phyloP scores from a whole-genome alignment of 495 filamentous ascomycete species.

The Aspergillus biplanus region DNA sequence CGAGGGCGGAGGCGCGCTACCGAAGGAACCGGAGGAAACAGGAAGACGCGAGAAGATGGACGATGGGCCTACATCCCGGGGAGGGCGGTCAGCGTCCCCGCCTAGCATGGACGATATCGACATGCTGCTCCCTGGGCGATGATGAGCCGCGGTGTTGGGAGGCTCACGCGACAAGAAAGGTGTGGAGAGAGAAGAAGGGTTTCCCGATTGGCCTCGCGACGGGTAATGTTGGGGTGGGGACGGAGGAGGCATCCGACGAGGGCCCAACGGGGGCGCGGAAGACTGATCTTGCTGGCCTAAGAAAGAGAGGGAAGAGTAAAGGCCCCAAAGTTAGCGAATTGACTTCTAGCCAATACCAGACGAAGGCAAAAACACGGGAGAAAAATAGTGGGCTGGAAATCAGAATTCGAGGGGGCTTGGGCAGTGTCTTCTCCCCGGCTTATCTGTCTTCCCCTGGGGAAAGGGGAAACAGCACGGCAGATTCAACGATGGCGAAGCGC shows the following conservation, averaged over 20 bases:
- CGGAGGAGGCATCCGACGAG: slow-evolving; percentile 63
- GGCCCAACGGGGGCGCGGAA: slow-evolving; percentile 52
- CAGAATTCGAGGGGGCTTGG: neutral
- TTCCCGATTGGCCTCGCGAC: slow-evolving; percentile 45
- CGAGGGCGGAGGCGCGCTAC: slow-evolving; percentile 35
- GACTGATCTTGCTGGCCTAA: slow-evolving; percentile 41
- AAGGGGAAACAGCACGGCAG: neutral
- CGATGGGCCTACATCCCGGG: slow-evolving; percentile 55
- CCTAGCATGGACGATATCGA: slow-evolving; percentile 93
- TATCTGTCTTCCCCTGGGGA: slow-evolving; percentile 13
- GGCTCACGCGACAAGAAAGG: slow-evolving; percentile 58
- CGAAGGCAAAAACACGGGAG: slow-evolving; percentile 1
- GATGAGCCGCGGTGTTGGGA: slow-evolving; percentile 46
- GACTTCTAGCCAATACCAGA: slow-evolving; percentile 5
- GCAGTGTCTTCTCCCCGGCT: slow-evolving; percentile 9
- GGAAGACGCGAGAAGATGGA: slow-evolving; percentile 58
- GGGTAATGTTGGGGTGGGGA: slow-evolving; percentile 60
- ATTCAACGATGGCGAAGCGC: slow-evolving; percentile 19
- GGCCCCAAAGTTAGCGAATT: slow-evolving; percentile 22
- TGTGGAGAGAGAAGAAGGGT: slow-evolving; percentile 44
- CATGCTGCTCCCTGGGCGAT: slow-evolving; percentile 79
- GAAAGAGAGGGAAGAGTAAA: slow-evolving; percentile 1
- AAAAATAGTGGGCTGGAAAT: neutral
- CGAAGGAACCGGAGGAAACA: slow-evolving; percentile 50
- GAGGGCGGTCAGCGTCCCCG: slow-evolving; percentile 62